Conservation (phyloP, 441 rosid species). For the Macaranga tanarius region DNA sequence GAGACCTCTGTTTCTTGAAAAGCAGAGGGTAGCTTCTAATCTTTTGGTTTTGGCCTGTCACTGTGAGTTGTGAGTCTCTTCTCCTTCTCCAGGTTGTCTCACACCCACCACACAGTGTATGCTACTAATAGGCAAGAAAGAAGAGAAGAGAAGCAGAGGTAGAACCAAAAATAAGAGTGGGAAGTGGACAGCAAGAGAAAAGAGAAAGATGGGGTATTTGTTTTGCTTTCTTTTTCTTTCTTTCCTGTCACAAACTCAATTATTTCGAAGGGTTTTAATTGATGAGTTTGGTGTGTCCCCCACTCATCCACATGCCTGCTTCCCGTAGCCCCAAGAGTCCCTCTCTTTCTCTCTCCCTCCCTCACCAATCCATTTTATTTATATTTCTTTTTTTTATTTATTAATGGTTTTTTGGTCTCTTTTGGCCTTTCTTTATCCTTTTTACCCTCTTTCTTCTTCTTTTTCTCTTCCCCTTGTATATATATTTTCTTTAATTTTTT, state of each 20-base stretch:
- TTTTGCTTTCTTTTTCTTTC: slow-evolving; percentile 16
- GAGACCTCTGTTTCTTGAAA: slow-evolving; percentile 22
- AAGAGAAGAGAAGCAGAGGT: not conserved
- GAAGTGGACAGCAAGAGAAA: slow-evolving; percentile 3
- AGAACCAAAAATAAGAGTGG: not conserved
- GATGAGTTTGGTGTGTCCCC: slow-evolving; percentile 62
- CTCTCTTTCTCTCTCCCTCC: slow-evolving; percentile 24
- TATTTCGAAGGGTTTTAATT: slow-evolving; percentile 35
- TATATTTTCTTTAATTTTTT: not conserved
- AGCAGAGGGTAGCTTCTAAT: slow-evolving; percentile 23
- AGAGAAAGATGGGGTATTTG: not conserved
- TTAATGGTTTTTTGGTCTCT: not conserved
- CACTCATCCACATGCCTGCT: slow-evolving; percentile 72
- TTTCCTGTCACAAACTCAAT: slow-evolving; percentile 43
- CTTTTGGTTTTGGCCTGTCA: slow-evolving; percentile 6
- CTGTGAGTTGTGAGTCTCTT: slow-evolving; percentile 20
- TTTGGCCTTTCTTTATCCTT: not conserved
- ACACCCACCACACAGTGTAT: not conserved
- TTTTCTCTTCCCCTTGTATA: not conserved
- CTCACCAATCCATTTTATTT: not conserved
- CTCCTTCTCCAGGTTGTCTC: slow-evolving; percentile 3
- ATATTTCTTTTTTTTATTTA: not conserved
- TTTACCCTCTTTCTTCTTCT: not conserved
- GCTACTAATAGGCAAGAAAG: slow-evolving; percentile 13
- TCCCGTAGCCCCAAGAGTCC: slow-evolving; percentile 53